phyloP scores from a whole-genome alignment of 2,329 filamentous ascomycete genomes.

The Hirsutella rhossiliensis region DNA sequence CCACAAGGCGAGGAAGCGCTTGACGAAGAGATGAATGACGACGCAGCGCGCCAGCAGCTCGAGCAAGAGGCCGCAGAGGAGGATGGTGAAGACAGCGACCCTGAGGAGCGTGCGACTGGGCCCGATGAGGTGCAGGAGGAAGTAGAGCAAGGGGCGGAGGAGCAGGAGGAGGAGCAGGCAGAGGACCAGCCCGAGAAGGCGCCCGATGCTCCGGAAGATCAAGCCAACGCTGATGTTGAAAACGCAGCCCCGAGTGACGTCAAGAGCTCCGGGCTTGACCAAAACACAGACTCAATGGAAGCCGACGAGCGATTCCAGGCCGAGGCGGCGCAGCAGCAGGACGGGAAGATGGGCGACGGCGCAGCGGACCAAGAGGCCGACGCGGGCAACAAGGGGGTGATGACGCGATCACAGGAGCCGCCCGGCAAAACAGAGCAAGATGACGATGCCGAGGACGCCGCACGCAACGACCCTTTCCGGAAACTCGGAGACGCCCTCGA shows the following conservation, averaged over 20 bases:
- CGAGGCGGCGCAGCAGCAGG: constrained; percentile 51
- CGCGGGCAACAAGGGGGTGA: constrained; percentile 49
- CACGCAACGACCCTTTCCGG: constrained; percentile 65
- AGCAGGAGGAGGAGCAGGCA: constrained; percentile 3
- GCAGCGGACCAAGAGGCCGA: constrained; percentile 51
- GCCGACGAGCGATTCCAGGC: constrained; percentile 47
- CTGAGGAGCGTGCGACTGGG: constrained; percentile 33
- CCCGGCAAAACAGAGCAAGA: constrained; percentile 32
- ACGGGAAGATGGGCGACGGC: constrained; percentile 53
- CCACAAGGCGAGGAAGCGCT: constrained; percentile 23
- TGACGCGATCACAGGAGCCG: constrained; percentile 35
- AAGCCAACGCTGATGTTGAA: constrained; percentile 43
- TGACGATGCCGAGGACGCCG: constrained; percentile 31
- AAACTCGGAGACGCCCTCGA: constrained; percentile 89
- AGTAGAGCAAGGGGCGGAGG: constrained; percentile 22
- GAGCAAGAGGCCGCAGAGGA: constrained; percentile 23
- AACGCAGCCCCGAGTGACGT: constrained; percentile 51
- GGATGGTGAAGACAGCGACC: constrained; percentile 45
- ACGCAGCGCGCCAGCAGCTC: constrained; percentile 20
- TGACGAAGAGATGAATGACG: constrained; percentile 24
- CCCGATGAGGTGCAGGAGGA: constrained; percentile 40
- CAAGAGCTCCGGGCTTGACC: constrained; percentile 51
- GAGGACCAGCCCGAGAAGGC: constrained; percentile 28
- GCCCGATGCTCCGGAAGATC: constrained; percentile 27
- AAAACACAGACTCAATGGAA: constrained; percentile 51